Conservation (phyloP, 306 rosid genomes). For the Prunus campanulata region DNA sequence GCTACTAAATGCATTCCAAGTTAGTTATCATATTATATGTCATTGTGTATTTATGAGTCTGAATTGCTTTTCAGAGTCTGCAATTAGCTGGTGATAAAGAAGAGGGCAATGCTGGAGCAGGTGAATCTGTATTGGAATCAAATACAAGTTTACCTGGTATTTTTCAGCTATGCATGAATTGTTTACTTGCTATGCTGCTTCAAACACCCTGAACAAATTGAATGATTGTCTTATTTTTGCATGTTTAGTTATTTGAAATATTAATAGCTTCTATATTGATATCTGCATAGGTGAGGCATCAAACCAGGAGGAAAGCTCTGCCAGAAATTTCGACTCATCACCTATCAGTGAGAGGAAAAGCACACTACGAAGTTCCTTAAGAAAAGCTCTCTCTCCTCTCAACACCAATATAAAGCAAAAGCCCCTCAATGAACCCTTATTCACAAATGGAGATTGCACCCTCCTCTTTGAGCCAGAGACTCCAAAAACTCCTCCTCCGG, state of each 20-base stretch:
- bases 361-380: conserved; percentile 39
- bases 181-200: not conserved
- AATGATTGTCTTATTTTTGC: not conserved
- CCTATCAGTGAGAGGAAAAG: conserved; percentile 25
- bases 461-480: conserved; percentile 28
- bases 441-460: conserved; percentile 15
- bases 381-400: conserved; percentile 69
- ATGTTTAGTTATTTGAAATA: not conserved
- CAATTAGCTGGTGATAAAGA: conserved; percentile 18
- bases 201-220: not conserved
- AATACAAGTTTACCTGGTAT: conserved; percentile 36
- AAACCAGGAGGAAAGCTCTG: conserved; percentile 23
- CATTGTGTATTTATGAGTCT: not conserved
- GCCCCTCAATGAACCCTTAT: conserved; percentile 23
- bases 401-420: conserved; percentile 40
- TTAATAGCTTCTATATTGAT: conserved; percentile 10
- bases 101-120: conserved; percentile 24
- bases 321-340: conserved; percentile 10
- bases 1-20: not conserved
- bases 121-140: conserved; percentile 30
- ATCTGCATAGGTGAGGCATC: conserved; percentile 31
- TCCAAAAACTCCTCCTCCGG: conserved; percentile 41
- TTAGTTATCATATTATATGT: not conserved
- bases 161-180: not conserved
- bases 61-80: conserved; percentile 34